Evolutionary conservation across 306 rosid species (phyloP), one percentile per base, ranked within the genome.

Genomic region (Dalbergia oliveri): DNA sequence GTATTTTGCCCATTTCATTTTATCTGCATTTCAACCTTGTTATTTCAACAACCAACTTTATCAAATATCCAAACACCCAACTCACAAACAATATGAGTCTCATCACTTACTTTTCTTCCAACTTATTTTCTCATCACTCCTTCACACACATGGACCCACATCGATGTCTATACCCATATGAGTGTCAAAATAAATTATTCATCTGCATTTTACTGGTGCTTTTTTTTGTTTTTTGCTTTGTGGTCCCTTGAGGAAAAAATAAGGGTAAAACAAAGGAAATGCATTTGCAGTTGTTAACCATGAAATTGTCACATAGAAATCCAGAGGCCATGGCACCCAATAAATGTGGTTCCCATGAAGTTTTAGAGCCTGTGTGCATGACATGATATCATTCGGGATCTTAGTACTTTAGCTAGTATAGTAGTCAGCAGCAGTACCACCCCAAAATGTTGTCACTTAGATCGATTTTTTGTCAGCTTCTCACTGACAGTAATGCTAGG

Each of bases 1-100:
- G 64, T 26, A 16, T 57, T 60, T 67, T 56, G 26, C 44, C 54
- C 44, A 21, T 82, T 44, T 75, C 73, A 68, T 82, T 12, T 60
- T 53, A 43, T 44, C 65, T 54, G 68, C 59, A 66, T 58, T 43
- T 60, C n/a, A n/a, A n/a, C n/a, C n/a, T n/a, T n/a, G n/a, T n/a
- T n/a, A n/a, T n/a, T n/a, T n/a, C n/a, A n/a, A n/a, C n/a, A n/a
- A n/a, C n/a, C n/a, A n/a, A n/a, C n/a, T n/a, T n/a, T n/a, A n/a
- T n/a, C n/a, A n/a, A n/a, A n/a, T n/a, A n/a, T n/a, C n/a, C n/a
- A n/a, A n/a, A n/a, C n/a, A n/a, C n/a, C n/a, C n/a, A n/a, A n/a
- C n/a, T n/a, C n/a, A n/a, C n/a, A n/a, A n/a, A n/a, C n/a, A n/a
- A n/a, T n/a, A n/a, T n/a, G n/a, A n/a, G n/a, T n/a, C n/a, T n/a